Base-by-base conservation (phyloP, 306 rosid genomes). In the Corylus heterophylla region DNA sequence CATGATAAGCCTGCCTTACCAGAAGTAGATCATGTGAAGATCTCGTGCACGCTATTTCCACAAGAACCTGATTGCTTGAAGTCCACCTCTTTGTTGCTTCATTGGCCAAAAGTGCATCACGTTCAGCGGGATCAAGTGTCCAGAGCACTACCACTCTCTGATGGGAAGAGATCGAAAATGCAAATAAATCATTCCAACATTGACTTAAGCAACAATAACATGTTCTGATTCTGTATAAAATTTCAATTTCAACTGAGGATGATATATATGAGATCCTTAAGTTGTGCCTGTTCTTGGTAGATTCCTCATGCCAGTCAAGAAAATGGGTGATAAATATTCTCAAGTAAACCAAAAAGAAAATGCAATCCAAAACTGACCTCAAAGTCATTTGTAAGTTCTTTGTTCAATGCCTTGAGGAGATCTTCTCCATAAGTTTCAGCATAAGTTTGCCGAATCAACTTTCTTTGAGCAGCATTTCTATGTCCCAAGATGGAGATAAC, bases 401-500 rank as follows among this genome's bases (percentile, higher is more conserved):
- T 87, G 76, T 85, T 87, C 1, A 87, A 84, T 9, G 81, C 69
- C 69, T 78, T 85, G 39, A 85, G 89, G 69, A 89, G 91, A 58
- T 87, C 93, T 74, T 87, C 91, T 17, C 84, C 81, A 71, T 82
- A 85, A 20, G 74, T 59, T 54, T 85, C 88, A 12, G 81, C 71
- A 55, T 87, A 89, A 2, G 84, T 59, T 74, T 85, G 79, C 82
- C 82, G 77, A 17, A 89, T 85, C 25, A 70, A 50, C 45, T 67
- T 78, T 54, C 91, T 84, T 54, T 89, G 93, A 66, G 68, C 76
- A 20, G 87, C 84, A 70, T 85, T 85, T 74, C 89, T 83, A 86
- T 89, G 93, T 47, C 87, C 78, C 87, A 89, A 73, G 62, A 89
- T 89, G 68, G 91, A 83, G 59, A 87, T 78, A 78, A 89, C 84